These are phyloP conservation scores for Hygrophorus russula DNA, from an alignment of 768 basidiomycete species.

Conservation along the genomic window DNA sequence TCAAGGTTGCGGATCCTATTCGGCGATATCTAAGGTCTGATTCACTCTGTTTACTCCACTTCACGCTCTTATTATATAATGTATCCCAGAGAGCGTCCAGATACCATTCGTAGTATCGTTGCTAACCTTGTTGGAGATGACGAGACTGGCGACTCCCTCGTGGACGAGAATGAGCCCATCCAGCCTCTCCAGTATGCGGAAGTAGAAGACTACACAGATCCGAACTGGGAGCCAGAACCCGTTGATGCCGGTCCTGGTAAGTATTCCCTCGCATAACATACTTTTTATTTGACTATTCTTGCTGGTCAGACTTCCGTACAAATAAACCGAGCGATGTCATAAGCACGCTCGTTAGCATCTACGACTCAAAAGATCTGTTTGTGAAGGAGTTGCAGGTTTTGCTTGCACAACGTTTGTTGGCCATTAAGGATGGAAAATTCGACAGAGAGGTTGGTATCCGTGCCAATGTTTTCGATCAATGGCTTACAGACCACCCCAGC, in stretches of 20 bases:
- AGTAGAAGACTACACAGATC: constrained; percentile 81
- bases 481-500: constrained; percentile 31
- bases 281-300: background rate
- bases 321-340: constrained; percentile 91
- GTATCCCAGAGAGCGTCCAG: constrained; percentile 58
- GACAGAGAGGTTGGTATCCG: constrained; percentile 44
- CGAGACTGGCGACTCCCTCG: constrained; percentile 66
- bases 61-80: background rate
- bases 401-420: constrained; percentile 77
- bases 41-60: background rate
- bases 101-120: constrained; percentile 92
- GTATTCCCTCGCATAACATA: constrained; percentile 9
- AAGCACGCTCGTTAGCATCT: constrained; percentile 94
- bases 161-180: constrained; percentile 77
- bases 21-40: constrained; percentile 74
- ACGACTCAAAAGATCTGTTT: constrained; percentile 94
- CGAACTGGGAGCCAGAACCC: constrained; percentile 93
- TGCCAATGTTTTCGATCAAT: background rate
- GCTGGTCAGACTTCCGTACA: constrained; percentile 72
- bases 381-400: constrained; percentile 91
- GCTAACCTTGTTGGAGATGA: constrained; percentile 82
- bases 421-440: constrained; percentile 67
- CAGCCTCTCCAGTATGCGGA: constrained; percentile 65
- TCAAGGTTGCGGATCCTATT: constrained; percentile 90
- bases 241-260: constrained; percentile 91